phyloP scores from a whole-genome alignment of 2,329 filamentous ascomycete species.

The Beauveria scarabaeidicola region DNA sequence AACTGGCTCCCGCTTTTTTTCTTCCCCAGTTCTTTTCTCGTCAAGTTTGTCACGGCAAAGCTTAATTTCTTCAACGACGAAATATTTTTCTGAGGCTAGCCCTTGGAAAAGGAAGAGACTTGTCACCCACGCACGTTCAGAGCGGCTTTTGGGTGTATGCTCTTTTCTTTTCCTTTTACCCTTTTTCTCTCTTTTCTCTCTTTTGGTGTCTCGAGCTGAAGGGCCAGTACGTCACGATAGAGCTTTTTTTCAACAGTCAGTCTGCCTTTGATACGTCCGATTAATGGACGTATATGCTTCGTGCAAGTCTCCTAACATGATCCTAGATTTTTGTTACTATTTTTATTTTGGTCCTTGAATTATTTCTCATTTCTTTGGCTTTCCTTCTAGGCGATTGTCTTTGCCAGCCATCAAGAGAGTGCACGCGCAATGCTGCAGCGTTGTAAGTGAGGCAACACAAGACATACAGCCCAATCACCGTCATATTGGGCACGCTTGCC shows the following conservation, averaged over 20 bases:
- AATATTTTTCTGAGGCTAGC: not conserved
- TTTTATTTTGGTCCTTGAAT: not conserved
- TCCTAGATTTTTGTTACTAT: not conserved
- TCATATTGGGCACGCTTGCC: not conserved
- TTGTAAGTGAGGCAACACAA: constrained; percentile 1
- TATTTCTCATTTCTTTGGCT: not conserved
- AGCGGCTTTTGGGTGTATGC: not conserved
- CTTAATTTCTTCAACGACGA: not conserved
- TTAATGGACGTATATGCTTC: not conserved
- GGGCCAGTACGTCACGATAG: not conserved
- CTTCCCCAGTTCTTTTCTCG: not conserved
- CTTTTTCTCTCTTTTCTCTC: not conserved
- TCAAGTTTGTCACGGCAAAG: not conserved
- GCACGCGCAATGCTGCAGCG: not conserved
- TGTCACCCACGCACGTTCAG: constrained; percentile 6
- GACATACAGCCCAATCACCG: not conserved
- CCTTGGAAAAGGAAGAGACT: not conserved
- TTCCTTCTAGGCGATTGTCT: not conserved
- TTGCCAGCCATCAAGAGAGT: not conserved
- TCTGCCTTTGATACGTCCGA: too few species aligned
- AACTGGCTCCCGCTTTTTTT: not conserved
- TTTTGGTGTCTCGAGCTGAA: not conserved
- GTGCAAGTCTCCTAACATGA: not conserved
- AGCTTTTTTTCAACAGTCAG: not conserved
- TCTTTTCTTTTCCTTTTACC: not conserved